Percentiles rank a stretch among this genome's conserved stretches.
Evolutionary conservation across 2,329 filamentous ascomycete species (phyloP).

Genomic region (Didymella segeticola): DNA sequence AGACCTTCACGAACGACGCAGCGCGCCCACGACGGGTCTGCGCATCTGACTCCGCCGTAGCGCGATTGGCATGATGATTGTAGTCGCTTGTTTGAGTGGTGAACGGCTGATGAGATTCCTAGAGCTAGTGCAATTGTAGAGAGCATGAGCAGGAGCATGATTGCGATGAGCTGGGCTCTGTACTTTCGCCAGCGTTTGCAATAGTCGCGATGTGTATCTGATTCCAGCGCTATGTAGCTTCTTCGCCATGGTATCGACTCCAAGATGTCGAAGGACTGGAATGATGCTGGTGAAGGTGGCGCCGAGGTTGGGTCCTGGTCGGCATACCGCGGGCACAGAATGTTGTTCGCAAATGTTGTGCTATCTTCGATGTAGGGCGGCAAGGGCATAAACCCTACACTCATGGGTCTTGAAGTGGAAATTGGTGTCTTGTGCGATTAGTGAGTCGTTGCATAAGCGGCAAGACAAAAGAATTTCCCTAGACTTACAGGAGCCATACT

Average conservation of each 20-base stretch:
- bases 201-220: not conserved
- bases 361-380: slow-evolving; percentile 39
- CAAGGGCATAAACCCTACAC: slow-evolving; percentile 33
- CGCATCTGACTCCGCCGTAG: slow-evolving; percentile 29
- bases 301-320: slow-evolving; percentile 39
- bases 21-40: slow-evolving; percentile 25
- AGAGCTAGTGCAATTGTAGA: slow-evolving; percentile 29
- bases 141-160: slow-evolving; percentile 30
- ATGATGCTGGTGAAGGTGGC: slow-evolving; percentile 44
- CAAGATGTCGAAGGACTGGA: slow-evolving; percentile 45
- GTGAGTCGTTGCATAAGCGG: slow-evolving; percentile 15
- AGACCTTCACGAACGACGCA: slow-evolving; percentile 29
- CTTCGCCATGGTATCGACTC: slow-evolving; percentile 43
- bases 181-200: slow-evolving; percentile 28
- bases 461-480: slow-evolving; percentile 27
- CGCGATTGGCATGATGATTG: slow-evolving; percentile 18
- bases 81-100: slow-evolving; percentile 20
- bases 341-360: slow-evolving; percentile 29
- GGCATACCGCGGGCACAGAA: slow-evolving; percentile 43
- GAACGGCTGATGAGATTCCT: slow-evolving; percentile 28
- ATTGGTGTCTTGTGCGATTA: slow-evolving; percentile 32
- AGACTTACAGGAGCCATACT: slow-evolving; percentile 39
- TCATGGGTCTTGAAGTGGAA: slow-evolving; percentile 21
- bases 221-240: slow-evolving; percentile 26
- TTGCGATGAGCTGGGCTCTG: slow-evolving; percentile 24